Evolutionary conservation across 495 filamentous ascomycete genomes (phyloP), one percentile per base, ranked within the genome.

Genomic region (Physcia stellaris): DNA sequence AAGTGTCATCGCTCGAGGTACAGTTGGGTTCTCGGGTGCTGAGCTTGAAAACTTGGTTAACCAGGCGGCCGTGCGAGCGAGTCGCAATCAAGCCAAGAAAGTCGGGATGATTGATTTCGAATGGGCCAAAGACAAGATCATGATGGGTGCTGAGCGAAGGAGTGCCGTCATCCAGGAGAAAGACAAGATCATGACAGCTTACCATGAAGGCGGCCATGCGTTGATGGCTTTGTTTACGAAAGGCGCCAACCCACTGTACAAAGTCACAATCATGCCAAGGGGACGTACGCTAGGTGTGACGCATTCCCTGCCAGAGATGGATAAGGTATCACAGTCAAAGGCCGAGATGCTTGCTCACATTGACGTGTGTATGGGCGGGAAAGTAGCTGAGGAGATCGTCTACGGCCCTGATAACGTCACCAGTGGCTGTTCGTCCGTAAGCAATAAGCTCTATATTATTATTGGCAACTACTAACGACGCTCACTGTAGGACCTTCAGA

Each of bases 121-220:
- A 45, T 96, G 86, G 85, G 88, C 90, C 32, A 95, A 92, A 58
- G 90, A 98, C 64, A 93, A 87, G 61, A 84, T 98, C 40, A 79
- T 96, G 64, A 93, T 98, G 83, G 90, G 90, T 32, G 83, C 88
- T 22, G 90, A 96, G 64, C 73, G 79, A 54, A 76, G 73, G 49
- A 88, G 77, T 51, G 80, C 84, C 54, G 75, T 95, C 42, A 92
- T 96, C 42, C 80, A 80, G 32, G 71, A 85, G 37, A 81, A 87
- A 60, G 87, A 96, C 56, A 80, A 78, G 55, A 53, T 80, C 37
- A 76, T 86, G 68, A 98, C 90, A 24, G 90, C 90, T 2, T 98
- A 98, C 49, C 90, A 98, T 60, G 90, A 98, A 58, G 90, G 86
- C 41, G 90, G 90, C 2, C 90, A 98, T 58, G 86, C 92, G 3